Conservation (phyloP, 2,329 filamentous ascomycete species). For the Chaetomium strumarium region DNA sequence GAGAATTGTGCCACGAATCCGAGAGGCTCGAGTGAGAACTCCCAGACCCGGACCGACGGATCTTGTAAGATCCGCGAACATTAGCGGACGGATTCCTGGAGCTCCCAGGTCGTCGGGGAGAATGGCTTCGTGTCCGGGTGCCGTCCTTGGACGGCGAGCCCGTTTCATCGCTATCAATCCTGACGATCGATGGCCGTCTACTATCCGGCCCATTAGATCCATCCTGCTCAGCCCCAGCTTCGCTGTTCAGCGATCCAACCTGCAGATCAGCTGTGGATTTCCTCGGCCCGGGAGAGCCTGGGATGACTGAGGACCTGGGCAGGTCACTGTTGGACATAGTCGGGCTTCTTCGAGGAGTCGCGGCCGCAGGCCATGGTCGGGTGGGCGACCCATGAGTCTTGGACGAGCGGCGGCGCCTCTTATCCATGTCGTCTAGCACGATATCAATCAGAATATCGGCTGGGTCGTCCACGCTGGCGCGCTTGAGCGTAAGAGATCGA, state of each 20-base stretch:
- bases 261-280: slow-evolving; percentile 45
- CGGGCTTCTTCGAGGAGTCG: slow-evolving; percentile 57
- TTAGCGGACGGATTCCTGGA: slow-evolving; percentile 67
- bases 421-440: slow-evolving; percentile 94
- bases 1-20: slow-evolving; percentile 56
- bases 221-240: slow-evolving; percentile 42
- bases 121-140: slow-evolving; percentile 65
- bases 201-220: slow-evolving; percentile 31
- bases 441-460: slow-evolving; percentile 87
- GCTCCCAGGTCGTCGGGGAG: slow-evolving; percentile 69
- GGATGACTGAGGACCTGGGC: slow-evolving; percentile 61
- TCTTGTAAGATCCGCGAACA: slow-evolving; percentile 63
- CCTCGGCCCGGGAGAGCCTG: slow-evolving; percentile 53
- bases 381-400: slow-evolving; percentile 79
- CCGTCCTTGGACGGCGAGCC: slow-evolving; percentile 38
- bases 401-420: slow-evolving; percentile 77
- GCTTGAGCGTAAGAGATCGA: slow-evolving; percentile 80
- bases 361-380: slow-evolving; percentile 55
- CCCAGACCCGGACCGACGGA: slow-evolving; percentile 81
- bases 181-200: slow-evolving; percentile 40
- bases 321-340: slow-evolving; percentile 60
- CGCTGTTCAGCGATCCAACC: slow-evolving; percentile 55
- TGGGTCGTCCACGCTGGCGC: slow-evolving; percentile 82
- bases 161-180: slow-evolving; percentile 44
- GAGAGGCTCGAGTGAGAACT: slow-evolving; percentile 81